A percentile compares a stretch with the other conserved stretches of the same genome.
These are phyloP conservation scores for Trichophyton simii DNA, from an alignment of 2,329 filamentous ascomycete genomes.

Conservation along the genomic window DNA sequence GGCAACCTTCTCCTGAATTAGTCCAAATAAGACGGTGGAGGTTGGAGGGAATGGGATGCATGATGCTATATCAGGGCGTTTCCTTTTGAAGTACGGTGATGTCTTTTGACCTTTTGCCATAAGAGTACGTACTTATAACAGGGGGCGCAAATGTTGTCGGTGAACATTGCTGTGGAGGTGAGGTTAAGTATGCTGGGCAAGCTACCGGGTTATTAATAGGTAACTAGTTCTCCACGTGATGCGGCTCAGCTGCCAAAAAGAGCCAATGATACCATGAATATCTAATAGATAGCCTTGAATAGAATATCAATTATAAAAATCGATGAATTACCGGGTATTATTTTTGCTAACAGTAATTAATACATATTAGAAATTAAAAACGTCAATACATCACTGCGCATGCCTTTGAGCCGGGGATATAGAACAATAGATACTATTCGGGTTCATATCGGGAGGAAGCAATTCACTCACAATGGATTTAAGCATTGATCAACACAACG, in stretches of 20 bases:
- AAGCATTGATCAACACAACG: constrained; percentile 17
- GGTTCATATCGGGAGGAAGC: neutral
- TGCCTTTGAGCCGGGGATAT: neutral
- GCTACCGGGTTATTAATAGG: too few species aligned
- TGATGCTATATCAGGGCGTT: constrained; percentile 26
- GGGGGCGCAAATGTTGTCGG: neutral
- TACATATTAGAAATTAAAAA: neutral
- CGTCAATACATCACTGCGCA: neutral
- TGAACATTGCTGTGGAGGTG: neutral
- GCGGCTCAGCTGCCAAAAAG: too few species aligned
- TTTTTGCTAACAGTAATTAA: neutral
- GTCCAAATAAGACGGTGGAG: constrained; percentile 52
- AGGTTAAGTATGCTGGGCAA: too few species aligned
- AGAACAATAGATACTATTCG: neutral
- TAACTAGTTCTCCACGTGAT: too few species aligned
- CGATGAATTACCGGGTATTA: neutral
- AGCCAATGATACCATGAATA: neutral
- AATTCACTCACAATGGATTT: neutral
- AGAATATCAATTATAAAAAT: neutral
- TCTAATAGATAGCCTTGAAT: neutral
- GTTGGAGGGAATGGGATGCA: constrained; percentile 54
- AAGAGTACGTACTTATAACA: neutral
- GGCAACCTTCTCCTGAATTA: constrained; percentile 71
- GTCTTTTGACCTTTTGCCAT: constrained; percentile 8
- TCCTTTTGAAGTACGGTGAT: constrained; percentile 34